phyloP scores from a whole-genome alignment of 345 rosid species.

The Balakata baccata region DNA sequence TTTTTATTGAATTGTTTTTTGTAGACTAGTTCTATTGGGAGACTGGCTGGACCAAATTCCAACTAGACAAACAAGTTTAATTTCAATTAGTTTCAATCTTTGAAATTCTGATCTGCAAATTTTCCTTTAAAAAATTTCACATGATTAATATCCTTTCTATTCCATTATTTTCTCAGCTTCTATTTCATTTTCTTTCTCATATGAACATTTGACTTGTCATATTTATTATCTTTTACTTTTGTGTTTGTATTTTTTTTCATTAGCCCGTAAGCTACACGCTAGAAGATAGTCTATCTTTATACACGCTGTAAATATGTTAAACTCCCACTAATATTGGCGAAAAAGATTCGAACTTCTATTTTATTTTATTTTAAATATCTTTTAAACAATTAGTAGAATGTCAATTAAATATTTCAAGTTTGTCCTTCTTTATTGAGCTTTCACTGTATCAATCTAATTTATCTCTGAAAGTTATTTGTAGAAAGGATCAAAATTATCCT shows the following conservation, averaged over 20 bases:
- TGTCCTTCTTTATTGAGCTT: no score
- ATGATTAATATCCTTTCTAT: conserved; percentile 27
- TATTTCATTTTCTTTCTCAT: no score
- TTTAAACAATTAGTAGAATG: conserved; percentile 24
- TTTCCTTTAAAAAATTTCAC: no score
- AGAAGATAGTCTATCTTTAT: no score
- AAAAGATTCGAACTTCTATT: no score
- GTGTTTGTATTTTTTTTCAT: neutral
- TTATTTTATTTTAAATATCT: conserved; percentile 7
- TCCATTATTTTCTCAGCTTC: conserved; percentile 32
- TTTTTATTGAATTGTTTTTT: conserved; percentile 30
- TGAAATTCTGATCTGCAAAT: conserved; percentile 13
- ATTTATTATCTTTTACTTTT: neutral
- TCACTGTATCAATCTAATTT: no score
- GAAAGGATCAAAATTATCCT: no score
- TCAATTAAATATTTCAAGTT: no score
- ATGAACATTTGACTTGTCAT: conserved; percentile 18
- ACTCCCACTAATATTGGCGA: no score
- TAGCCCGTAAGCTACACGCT: no score
- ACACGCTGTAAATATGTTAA: no score
- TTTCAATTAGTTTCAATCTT: conserved; percentile 18
- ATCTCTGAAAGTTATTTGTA: no score
- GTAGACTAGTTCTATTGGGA: neutral
- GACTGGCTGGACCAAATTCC: conserved; percentile 26
- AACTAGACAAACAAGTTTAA: conserved; percentile 6